Evolutionary conservation across 805 yeast species (phyloP), one percentile per base, ranked within the genome.

Genomic region (Wickerhamomyces canadensis): DNA sequence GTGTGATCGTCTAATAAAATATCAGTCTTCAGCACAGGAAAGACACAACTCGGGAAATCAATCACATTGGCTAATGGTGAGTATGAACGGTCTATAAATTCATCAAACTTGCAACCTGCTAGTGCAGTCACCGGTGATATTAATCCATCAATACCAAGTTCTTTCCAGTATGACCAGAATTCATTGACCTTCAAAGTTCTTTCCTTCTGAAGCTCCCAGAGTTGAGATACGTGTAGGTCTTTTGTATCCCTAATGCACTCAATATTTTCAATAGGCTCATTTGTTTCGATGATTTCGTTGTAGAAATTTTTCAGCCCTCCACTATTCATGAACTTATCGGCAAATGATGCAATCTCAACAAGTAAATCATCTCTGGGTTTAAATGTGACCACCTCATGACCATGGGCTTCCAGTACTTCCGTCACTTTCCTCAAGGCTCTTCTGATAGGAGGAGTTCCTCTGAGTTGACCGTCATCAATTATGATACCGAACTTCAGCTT

Each of bases 11-110:
- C 43, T 3, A 38, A 25, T 1, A 33, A 35, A 27, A 58, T 42
- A 52, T 77, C 76, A 10, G 69, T 81, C 38, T 62, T 58, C 6
- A 75, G 65, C 3, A 74, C 77, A 1, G 85, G 85, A 25, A 79
- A 44, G 1, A 66, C 67, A 29, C 72, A 75, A 33, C 72, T 67
- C 21, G 77, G 58, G 49, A 72, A 74, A 52, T 76, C 82, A n/a
- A 77, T 52, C 14, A 72, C 62, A 53, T 76, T 76, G 50, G 73
- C 62, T 51, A 67, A 55, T 25, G 72, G 66, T 2, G 85, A 78
- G 54, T 80, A 80, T 2, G 72, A 68, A 30, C 61, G 57, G 27
- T 62, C 61, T 41, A 11, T 51, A 35, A 62, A 64, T 30, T 62
- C 58, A 6, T 57, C 62, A 27, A 51, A 48, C 2, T 63, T 64